Conservation (phyloP, 2,329 filamentous ascomycete species). For the Chrysoporthe puriensis region DNA sequence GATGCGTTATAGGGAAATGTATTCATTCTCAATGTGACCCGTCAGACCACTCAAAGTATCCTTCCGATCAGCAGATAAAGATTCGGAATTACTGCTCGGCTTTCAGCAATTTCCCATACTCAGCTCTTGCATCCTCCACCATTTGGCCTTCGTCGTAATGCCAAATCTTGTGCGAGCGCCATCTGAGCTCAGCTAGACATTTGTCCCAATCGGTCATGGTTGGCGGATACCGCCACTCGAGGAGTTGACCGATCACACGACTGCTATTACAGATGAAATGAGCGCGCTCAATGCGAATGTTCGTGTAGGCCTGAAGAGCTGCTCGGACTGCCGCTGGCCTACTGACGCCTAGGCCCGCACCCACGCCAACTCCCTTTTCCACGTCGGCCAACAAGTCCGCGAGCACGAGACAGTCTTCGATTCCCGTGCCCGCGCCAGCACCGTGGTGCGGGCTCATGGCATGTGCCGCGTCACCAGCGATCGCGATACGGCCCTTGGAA, state of each 20-base stretch:
- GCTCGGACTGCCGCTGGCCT: slow-evolving; percentile 19
- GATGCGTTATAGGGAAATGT: neutral
- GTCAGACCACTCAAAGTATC: neutral
- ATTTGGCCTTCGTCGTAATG: slow-evolving; percentile 42
- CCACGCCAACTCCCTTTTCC: neutral
- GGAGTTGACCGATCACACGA: slow-evolving; percentile 42
- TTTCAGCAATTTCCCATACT: neutral
- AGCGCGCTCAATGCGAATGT: slow-evolving; percentile 44
- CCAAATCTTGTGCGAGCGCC: slow-evolving; percentile 42
- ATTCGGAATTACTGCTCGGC: neutral
- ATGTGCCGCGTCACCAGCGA: slow-evolving; percentile 62
- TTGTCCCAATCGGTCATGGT: slow-evolving; percentile 40
- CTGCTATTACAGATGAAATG: slow-evolving; percentile 49
- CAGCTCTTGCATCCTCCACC: slow-evolving; percentile 32
- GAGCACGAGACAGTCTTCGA: slow-evolving; percentile 57
- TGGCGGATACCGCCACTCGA: slow-evolving; percentile 40
- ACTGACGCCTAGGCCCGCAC: neutral
- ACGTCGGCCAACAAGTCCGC: slow-evolving; percentile 38
- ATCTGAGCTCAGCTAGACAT: slow-evolving; percentile 43
- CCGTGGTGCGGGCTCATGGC: slow-evolving; percentile 59
- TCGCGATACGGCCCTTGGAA: slow-evolving; percentile 47
- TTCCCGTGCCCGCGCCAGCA: slow-evolving; percentile 57
- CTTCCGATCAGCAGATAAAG: neutral
- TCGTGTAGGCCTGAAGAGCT: slow-evolving; percentile 44
- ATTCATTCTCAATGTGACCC: neutral